Conservation (phyloP, 1,284 basidiomycete species). For the Fomitopsis palustris region DNA sequence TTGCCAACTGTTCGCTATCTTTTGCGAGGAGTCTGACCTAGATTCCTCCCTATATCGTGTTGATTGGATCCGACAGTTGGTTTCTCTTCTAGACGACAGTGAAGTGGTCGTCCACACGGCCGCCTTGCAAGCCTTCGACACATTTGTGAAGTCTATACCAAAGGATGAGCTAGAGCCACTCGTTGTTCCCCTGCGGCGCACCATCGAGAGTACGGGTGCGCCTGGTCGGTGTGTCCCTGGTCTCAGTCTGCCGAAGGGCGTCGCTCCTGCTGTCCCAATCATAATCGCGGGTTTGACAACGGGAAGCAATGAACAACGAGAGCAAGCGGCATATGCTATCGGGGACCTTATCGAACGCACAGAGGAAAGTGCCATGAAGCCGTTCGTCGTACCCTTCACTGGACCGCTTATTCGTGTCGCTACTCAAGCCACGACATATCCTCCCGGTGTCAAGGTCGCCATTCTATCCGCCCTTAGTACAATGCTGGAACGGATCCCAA, state of each 20-base stretch:
- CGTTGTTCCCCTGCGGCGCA: conserved; percentile 84
- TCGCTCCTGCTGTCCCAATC: conserved; percentile 85
- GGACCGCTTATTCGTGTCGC: conserved; percentile 95
- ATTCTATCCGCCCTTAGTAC: conserved; percentile 81
- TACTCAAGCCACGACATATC: conserved; percentile 83
- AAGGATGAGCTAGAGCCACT: conserved; percentile 93
- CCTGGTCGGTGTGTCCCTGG: conserved; percentile 82
- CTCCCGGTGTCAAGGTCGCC: conserved; percentile 87
- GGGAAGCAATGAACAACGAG: conserved; percentile 81
- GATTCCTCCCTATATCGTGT: conserved; percentile 84
- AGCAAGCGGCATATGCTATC: conserved; percentile 93
- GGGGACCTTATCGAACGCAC: conserved; percentile 94
- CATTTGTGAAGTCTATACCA: conserved; percentile 86
- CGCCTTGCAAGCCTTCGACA: conserved; percentile 83
- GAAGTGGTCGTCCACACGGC: conserved; percentile 75
- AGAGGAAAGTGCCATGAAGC: conserved; percentile 87
- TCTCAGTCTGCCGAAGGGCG: conserved; percentile 87
- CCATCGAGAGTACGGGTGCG: conserved; percentile 83
- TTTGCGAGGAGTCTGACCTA: conserved; percentile 79
- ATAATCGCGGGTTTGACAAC: conserved; percentile 86
- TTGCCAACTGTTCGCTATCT: conserved; percentile 73
- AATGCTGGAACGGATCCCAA: conserved; percentile 82
- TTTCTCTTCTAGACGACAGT: conserved; percentile 83
- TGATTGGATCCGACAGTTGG: conserved; percentile 94
- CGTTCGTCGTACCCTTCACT: conserved; percentile 95